These are phyloP conservation scores for Amanita brunnescens DNA, from an alignment of 768 basidiomycete species.

Conservation along the genomic window DNA sequence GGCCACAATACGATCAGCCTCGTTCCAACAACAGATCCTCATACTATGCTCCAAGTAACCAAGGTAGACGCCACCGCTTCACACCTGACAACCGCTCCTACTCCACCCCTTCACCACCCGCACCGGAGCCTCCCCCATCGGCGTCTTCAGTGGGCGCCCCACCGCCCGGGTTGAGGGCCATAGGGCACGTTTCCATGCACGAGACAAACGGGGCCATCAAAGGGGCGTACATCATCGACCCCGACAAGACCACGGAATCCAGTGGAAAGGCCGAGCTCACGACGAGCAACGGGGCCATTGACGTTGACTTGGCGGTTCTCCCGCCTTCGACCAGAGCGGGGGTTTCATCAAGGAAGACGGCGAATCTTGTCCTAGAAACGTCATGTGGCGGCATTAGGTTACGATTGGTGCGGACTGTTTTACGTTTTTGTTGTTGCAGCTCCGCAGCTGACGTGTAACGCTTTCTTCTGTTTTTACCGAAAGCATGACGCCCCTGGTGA, in stretches of 20 bases:
- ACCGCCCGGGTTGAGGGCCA: not conserved
- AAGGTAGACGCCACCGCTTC: no score
- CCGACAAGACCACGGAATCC: not conserved
- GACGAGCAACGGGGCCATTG: not conserved
- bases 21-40: no score
- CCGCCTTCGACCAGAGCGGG: no score
- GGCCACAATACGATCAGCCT: no score
- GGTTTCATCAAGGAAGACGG: not conserved
- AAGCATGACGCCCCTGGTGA: not conserved
- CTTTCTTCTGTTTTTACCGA: not conserved
- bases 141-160: not conserved
- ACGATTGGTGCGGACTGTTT: not conserved
- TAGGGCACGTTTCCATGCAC: not conserved
- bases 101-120: no score
- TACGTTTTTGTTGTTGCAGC: no score
- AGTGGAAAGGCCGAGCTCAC: not conserved
- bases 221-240: not conserved
- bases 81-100: no score
- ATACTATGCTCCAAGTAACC: no score
- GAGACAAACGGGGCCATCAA: not conserved
- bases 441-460: not conserved
- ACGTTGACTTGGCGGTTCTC: conserved; percentile 3
- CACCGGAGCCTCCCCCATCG: not conserved
- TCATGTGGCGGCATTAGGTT: not conserved
- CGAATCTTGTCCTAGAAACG: not conserved